Evolutionary conservation across 768 basidiomycete species (phyloP), one percentile per base, ranked within the genome.

Genomic region (Amanita rubescens): DNA sequence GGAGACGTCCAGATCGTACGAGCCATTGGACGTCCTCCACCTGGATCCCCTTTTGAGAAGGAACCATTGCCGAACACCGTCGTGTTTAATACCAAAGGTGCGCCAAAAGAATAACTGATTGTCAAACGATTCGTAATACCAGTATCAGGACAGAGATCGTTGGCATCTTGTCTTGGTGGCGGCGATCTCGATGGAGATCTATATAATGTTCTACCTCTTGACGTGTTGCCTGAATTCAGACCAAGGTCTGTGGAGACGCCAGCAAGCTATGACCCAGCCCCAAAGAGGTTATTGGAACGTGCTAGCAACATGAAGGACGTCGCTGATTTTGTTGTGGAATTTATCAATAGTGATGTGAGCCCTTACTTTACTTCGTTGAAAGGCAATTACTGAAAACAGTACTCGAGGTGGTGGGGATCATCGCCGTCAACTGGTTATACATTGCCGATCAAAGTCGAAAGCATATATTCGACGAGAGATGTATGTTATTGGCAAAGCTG

Each of bases 141-240:
- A 24, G 17, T 25, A 34, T 33, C 48, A 85, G 85, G 84, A 6
- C 50, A 63, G 14, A 74, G 85, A 15, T 82, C 86, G 0, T 59
- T 87, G 14, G 77, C 83, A 0, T 80, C 82, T 3, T 82, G 71
- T 54, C 71, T 85, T 0, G 84, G 84, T 3, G 85, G 85, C 1
- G 85, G 85, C 0, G 86, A 87, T 60, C 67, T 86, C 9, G 85
- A 88, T 61, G 85, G 84, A 20, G 83, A 85, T 53, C 63, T 70
- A 9, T 84, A 80, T 55, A 81, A 80, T 53, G 56, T 82, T 0
- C 72, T 80, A 33, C 75, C 76, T 3, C 60, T 79, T 43, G 58
- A 66, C 5, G 56, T 65, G 19, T 61, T 69, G 15, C 72, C 75
- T 12, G 64, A 65, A 34, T 74, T 78, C 47, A 33, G 15, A 10